Percentiles rank a stretch among this genome's conserved stretches.
Evolutionary conservation across 192 early-diverging fungal genomes (phyloP).

Genomic region (Jimgerdemannia lactiflua): DNA sequence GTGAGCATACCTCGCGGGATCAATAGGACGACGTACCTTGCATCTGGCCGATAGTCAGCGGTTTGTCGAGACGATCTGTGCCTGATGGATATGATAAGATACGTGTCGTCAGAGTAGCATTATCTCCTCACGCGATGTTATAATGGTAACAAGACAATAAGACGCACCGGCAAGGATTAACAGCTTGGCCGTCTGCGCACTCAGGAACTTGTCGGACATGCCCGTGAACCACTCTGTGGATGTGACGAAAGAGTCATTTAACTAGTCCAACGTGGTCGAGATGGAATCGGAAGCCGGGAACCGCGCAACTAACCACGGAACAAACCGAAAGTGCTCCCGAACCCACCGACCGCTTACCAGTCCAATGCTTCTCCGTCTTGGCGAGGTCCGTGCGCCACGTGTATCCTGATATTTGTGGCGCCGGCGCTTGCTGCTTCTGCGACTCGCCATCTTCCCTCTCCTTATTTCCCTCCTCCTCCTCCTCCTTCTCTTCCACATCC

Average conservation of each 20-base stretch:
- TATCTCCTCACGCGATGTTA: not conserved
- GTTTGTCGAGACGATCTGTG: slow-evolving; percentile 73
- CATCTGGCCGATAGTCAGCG: slow-evolving; percentile 78
- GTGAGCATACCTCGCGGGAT: not conserved
- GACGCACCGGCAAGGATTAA: slow-evolving; percentile 63
- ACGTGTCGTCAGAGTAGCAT: not conserved
- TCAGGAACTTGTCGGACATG: slow-evolving; percentile 68
- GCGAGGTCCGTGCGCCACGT: slow-evolving; percentile 63
- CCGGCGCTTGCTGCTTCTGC: slow-evolving; percentile 7
- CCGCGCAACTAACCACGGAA: too few species aligned
- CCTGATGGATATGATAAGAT: slow-evolving; percentile 22
- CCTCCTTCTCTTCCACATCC: not conserved
- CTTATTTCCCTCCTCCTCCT: not conserved
- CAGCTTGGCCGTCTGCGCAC: slow-evolving; percentile 55
- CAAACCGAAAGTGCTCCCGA: not conserved
- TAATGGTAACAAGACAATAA: not conserved
- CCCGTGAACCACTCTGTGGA: slow-evolving; percentile 58
- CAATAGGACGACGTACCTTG: slow-evolving; percentile 47
- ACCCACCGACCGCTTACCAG: slow-evolving; percentile 30
- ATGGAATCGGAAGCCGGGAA: too few species aligned
- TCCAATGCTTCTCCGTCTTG: slow-evolving; percentile 67
- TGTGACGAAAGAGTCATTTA: slow-evolving; percentile 1
- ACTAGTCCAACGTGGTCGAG: not conserved
- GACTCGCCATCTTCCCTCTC: not conserved
- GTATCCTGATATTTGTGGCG: slow-evolving; percentile 22